These are phyloP conservation scores for Alternaria angustiovoidea DNA, from an alignment of 2,329 filamentous ascomycete species.

Conservation along the genomic window DNA sequence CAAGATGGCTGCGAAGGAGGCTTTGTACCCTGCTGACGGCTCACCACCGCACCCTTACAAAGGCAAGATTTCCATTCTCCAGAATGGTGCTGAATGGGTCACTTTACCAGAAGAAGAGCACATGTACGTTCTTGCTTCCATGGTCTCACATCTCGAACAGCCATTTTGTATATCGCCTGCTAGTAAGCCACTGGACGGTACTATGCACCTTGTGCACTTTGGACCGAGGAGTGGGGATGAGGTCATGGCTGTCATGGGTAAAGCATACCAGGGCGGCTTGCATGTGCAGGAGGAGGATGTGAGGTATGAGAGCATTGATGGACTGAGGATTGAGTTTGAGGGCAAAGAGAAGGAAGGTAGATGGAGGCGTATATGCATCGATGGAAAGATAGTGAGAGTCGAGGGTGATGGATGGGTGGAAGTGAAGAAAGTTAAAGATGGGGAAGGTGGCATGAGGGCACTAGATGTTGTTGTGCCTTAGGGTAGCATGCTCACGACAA, in stretches of 20 bases:
- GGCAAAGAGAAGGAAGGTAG: conserved; percentile 67
- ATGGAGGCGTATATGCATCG: conserved; percentile 90
- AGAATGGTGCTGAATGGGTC: conserved; percentile 34
- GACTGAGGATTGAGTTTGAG: conserved; percentile 69
- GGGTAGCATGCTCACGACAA: not conserved
- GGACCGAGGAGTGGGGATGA: conserved; percentile 69
- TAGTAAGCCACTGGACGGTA: conserved; percentile 73
- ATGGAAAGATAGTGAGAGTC: conserved; percentile 84
- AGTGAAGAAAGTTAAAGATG: conserved; percentile 60
- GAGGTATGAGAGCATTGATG: conserved; percentile 74
- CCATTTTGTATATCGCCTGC: conserved; percentile 82
- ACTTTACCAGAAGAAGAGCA: conserved; percentile 61
- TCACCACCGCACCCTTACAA: conserved; percentile 64
- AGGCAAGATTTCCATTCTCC: conserved; percentile 60
- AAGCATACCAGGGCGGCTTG: conserved; percentile 65
- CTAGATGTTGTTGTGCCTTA: conserved; percentile 46
- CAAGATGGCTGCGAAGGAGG: conserved; percentile 80
- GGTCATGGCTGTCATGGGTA: conserved; percentile 78
- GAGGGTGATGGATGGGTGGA: conserved; percentile 75
- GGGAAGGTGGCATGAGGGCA: conserved; percentile 55
- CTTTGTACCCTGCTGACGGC: conserved; percentile 68
- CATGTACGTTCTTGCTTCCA: conserved; percentile 77
- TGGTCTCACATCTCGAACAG: conserved; percentile 83
- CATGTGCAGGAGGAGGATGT: conserved; percentile 66
- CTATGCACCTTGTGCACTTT: conserved; percentile 77